These are phyloP conservation scores for Linnemannia schmuckeri DNA, from an alignment of 192 early-diverging fungal genomes.

Conservation along the genomic window DNA sequence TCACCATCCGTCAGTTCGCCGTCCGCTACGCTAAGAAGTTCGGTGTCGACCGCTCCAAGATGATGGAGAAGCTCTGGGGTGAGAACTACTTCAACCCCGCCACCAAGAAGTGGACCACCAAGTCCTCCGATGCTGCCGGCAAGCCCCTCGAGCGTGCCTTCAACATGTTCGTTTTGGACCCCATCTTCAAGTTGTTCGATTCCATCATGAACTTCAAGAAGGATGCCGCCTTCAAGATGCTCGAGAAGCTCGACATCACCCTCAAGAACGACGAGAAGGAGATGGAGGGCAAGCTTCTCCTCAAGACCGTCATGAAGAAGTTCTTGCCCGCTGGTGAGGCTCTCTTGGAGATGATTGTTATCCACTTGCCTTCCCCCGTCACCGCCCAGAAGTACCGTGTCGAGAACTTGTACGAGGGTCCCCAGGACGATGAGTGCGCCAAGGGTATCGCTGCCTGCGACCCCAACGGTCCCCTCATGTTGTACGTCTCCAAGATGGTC, in stretches of 20 bases:
- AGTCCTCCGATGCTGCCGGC: conserved; percentile 79
- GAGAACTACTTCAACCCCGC: conserved; percentile 99
- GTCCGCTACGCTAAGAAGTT: conserved; percentile 97
- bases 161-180: conserved; percentile 97
- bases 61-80: conserved; percentile 98
- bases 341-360: conserved; percentile 98
- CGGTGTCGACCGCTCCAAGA: conserved; percentile 94
- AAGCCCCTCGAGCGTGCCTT: conserved; percentile 94
- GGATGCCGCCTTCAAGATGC: conserved; percentile 80
- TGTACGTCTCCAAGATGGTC: conserved; percentile 99
- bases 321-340: conserved; percentile 98
- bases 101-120: conserved; percentile 97
- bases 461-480: conserved; percentile 95
- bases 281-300: conserved; percentile 90
- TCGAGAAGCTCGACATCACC: conserved; percentile 89
- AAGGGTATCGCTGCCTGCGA: conserved; percentile 89
- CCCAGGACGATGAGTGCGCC: conserved; percentile 94
- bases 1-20: conserved; percentile 99
- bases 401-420: conserved; percentile 96
- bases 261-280: conserved; percentile 92
- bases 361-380: conserved; percentile 96
- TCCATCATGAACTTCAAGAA: conserved; percentile 97
- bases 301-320: conserved; percentile 98
- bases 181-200: conserved; percentile 97
- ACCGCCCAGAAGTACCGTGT: conserved; percentile 94